Conservation (phyloP, 768 basidiomycete species). For the Boletus rufocinnamomeus region DNA sequence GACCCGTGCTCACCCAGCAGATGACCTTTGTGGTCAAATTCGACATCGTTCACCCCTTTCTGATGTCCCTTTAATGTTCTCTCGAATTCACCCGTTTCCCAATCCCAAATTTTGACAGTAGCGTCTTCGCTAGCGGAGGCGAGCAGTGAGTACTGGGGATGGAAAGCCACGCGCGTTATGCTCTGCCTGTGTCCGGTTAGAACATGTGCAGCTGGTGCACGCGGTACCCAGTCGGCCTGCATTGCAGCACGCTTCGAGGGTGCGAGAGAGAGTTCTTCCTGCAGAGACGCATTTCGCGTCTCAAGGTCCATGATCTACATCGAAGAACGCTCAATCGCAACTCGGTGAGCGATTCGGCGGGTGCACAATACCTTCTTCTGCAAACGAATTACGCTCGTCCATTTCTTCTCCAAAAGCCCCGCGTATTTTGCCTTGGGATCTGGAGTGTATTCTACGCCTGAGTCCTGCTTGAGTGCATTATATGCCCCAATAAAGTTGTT, state of each 20-base stretch:
- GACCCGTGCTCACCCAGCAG: constrained; percentile 60
- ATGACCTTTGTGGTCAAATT: constrained; percentile 86
- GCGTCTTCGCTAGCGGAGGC: constrained; percentile 89
- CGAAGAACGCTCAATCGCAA: constrained; percentile 12
- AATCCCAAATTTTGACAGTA: constrained; percentile 93
- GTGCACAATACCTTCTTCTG: constrained; percentile 79
- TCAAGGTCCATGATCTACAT: constrained; percentile 93
- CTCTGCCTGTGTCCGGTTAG: constrained; percentile 75
- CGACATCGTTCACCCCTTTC: constrained; percentile 82
- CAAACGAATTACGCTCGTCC: constrained; percentile 93
- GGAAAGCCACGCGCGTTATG: constrained; percentile 81
- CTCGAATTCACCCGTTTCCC: constrained; percentile 94
- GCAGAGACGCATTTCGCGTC: constrained; percentile 73
- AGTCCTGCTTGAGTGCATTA: constrained; percentile 56
- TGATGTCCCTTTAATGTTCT: constrained; percentile 92
- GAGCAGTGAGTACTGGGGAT: constrained; percentile 79
- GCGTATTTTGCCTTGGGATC: constrained; percentile 87
- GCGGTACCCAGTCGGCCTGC: constrained; percentile 85
- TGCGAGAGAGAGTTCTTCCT: constrained; percentile 64
- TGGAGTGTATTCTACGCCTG: constrained; percentile 64
- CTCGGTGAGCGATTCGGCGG: constrained; percentile 8
- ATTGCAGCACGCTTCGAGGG: constrained; percentile 55
- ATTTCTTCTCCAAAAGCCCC: constrained; percentile 94
- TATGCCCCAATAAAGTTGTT: constrained; percentile 65
- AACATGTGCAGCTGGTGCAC: constrained; percentile 79